Conservation (phyloP, 805 yeast genomes). For the Suhomyces canberraensis region DNA sequence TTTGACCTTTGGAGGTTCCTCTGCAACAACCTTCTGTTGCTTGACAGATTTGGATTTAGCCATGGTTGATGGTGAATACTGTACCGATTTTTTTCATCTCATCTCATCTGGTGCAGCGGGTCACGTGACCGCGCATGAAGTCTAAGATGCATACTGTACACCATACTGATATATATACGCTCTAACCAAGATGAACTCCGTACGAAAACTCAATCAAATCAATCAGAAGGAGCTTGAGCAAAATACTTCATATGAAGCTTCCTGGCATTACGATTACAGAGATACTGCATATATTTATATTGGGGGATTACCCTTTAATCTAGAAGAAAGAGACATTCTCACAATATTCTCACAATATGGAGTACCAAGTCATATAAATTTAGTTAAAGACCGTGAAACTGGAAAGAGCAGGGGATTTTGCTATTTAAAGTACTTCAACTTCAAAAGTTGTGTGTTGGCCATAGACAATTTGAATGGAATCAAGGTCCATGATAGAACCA, state of each 20-base stretch:
- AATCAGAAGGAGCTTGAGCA: conserved; percentile 66
- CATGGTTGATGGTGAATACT: conserved; percentile 2
- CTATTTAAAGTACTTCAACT: conserved; percentile 79
- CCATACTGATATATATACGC: background rate
- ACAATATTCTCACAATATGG: conserved; percentile 88
- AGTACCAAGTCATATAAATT: conserved; percentile 69
- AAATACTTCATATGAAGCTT: conserved; percentile 56
- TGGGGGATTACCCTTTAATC: conserved; percentile 63
- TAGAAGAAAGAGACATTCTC: conserved; percentile 74
- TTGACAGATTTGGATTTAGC: conserved; percentile 7
- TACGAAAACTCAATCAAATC: conserved; percentile 48
- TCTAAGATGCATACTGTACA: too few species aligned
- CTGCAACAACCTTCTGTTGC: conserved; percentile 4
- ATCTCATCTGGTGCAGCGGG: conserved; percentile 2
- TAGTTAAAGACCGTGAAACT: conserved; percentile 59
- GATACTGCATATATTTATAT: conserved; percentile 76
- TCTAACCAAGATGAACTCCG: conserved; percentile 29
- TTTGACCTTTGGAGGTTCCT: background rate
- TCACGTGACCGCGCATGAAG: conserved; percentile 3
- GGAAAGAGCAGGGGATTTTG: conserved; percentile 75
- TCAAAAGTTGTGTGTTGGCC: conserved; percentile 75
- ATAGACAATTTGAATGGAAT: conserved; percentile 84
- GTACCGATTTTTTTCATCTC: conserved; percentile 6
- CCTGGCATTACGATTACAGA: conserved; percentile 86
- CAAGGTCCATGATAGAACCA: conserved; percentile 45